Conservation (phyloP, 1,284 basidiomycete species). For the Peniophora sp. region DNA sequence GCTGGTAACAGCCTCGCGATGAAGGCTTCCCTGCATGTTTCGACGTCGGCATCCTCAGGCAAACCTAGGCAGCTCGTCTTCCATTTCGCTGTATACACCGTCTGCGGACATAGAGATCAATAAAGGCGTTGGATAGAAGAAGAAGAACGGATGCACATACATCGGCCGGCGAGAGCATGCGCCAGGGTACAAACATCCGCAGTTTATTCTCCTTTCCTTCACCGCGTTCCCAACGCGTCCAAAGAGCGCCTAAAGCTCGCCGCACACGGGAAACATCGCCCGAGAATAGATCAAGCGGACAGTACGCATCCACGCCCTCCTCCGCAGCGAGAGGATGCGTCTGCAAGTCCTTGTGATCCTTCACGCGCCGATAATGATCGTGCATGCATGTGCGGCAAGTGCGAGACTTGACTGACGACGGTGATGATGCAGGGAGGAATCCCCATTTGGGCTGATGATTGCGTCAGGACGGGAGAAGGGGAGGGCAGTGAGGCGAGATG, state of each 20-base stretch:
- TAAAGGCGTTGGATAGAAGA: background rate
- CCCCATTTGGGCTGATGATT: conserved; percentile 84
- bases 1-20: conserved; percentile 38
- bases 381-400: conserved; percentile 90
- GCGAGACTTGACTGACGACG: conserved; percentile 64
- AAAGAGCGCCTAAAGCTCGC: conserved; percentile 65
- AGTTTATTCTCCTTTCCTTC: conserved; percentile 72
- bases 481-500: background rate
- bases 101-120: too few species aligned
- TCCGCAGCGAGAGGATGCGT: conserved; percentile 18
- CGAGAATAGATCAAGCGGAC: conserved; percentile 85
- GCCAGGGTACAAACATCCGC: conserved; percentile 66
- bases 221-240: conserved; percentile 61
- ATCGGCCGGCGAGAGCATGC: conserved; percentile 47
- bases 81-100: background rate
- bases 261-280: conserved; percentile 45
- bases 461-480: conserved; percentile 2
- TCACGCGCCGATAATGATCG: conserved; percentile 41
- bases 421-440: conserved; percentile 61
- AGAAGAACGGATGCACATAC: conserved; percentile 25
- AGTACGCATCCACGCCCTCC: conserved; percentile 41
- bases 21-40: conserved; percentile 23
- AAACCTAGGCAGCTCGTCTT: background rate
- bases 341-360: conserved; percentile 26
- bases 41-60: background rate